Evolutionary conservation across 805 yeast species (phyloP).

Genomic region (Candida suzukii): DNA sequence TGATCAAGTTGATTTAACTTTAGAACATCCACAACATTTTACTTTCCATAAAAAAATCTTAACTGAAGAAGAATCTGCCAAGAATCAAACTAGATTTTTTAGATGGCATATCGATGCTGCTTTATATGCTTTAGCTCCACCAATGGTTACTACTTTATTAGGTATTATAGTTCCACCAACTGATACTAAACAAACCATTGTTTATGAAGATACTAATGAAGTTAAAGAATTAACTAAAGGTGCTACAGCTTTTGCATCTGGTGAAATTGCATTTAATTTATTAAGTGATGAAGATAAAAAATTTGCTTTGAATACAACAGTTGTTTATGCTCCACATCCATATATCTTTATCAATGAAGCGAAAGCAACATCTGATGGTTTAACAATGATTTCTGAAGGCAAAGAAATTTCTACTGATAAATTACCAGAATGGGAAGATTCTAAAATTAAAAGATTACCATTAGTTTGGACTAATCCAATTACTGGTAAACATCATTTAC

Average conservation of each 20-base stretch:
- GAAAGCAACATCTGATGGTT: slow-evolving; percentile 77
- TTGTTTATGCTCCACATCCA: slow-evolving; percentile 89
- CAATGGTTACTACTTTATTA: slow-evolving; percentile 75
- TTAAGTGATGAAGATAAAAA: slow-evolving; percentile 66
- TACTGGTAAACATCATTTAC: slow-evolving; percentile 75
- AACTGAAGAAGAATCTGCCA: slow-evolving; percentile 52
- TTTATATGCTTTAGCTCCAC: slow-evolving; percentile 78
- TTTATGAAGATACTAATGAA: slow-evolving; percentile 62
- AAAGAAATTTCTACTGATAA: slow-evolving; percentile 60
- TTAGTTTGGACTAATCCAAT: slow-evolving; percentile 91
- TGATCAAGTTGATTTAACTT: slow-evolving; percentile 35
- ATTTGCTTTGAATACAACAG: slow-evolving; percentile 69
- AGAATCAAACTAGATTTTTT: slow-evolving; percentile 72
- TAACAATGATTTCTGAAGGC: slow-evolving; percentile 78
- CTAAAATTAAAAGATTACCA: slow-evolving; percentile 71
- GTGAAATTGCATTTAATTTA: slow-evolving; percentile 67
- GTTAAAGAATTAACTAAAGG: slow-evolving; percentile 67
- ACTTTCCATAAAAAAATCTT: slow-evolving; percentile 69
- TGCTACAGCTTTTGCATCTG: slow-evolving; percentile 84
- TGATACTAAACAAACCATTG: slow-evolving; percentile 53
- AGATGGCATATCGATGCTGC: slow-evolving; percentile 96
- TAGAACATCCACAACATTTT: slow-evolving; percentile 81
- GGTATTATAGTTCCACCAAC: slow-evolving; percentile 77
- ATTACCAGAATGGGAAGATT: slow-evolving; percentile 78
- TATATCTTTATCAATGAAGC: slow-evolving; percentile 79